Percentiles rank a stretch among this genome's conserved stretches.
These are phyloP conservation scores for Picochlorum sp. DNA, from an alignment of 139 green algal genomes.

Conservation along the genomic window DNA sequence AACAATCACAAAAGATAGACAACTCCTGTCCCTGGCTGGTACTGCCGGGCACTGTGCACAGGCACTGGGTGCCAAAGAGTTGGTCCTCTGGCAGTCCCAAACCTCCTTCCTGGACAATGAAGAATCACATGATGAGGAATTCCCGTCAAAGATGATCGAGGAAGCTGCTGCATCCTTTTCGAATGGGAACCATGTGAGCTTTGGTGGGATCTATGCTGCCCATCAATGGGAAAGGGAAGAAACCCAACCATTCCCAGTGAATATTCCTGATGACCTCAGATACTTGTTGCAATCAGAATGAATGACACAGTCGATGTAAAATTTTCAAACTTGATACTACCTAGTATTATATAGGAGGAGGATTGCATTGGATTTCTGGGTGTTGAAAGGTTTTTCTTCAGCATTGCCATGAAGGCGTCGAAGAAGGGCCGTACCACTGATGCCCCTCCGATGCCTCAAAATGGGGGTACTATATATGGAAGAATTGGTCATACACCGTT, in stretches of 20 bases:
- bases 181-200: background rate
- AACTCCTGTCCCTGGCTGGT: background rate
- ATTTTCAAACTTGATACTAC: background rate
- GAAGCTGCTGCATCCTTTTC: conserved; percentile 6
- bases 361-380: too few species aligned
- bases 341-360: too few species aligned
- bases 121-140: conserved; percentile 1
- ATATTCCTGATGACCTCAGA: background rate
- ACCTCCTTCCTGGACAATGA: background rate
- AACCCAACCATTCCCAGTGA: background rate
- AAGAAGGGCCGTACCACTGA: too few species aligned
- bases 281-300: conserved; percentile 1
- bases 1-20: background rate
- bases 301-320: background rate
- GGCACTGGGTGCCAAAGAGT: conserved; percentile 3
- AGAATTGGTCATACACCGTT: too few species aligned
- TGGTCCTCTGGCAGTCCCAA: conserved; percentile 27
- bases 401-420: too few species aligned
- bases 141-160: conserved; percentile 1
- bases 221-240: conserved; percentile 16
- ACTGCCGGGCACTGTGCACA: conserved; percentile 13
- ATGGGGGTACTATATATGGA: too few species aligned
- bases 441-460: too few species aligned
- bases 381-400: too few species aligned
- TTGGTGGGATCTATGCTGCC: conserved; percentile 11